Evolutionary conservation across 2,329 filamentous ascomycete species (phyloP).

Genomic region (Byssoonygena ceratinophila): DNA sequence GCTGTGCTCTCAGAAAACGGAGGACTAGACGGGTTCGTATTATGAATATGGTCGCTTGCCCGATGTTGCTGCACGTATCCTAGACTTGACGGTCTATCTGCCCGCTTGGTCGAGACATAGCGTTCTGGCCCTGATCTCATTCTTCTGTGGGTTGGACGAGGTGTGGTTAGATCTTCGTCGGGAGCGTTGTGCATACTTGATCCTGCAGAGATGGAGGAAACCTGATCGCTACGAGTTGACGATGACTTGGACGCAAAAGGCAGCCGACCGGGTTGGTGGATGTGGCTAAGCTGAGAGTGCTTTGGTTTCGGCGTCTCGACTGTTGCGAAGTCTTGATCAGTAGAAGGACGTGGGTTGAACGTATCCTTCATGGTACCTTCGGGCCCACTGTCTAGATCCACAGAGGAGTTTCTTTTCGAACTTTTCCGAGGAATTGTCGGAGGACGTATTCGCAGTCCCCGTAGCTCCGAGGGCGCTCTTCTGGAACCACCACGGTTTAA

Average conservation of each 20-base stretch:
- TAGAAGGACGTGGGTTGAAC: not conserved
- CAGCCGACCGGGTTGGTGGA: constrained; percentile 28
- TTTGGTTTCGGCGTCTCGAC: constrained; percentile 11
- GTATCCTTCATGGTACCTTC: not conserved
- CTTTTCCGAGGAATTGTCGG: constrained; percentile 61
- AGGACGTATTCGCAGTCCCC: constrained; percentile 31
- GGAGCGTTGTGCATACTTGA: constrained; percentile 28
- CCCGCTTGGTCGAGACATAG: constrained; percentile 16
- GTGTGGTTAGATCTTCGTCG: constrained; percentile 20
- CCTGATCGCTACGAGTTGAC: constrained; percentile 28
- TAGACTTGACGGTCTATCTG: constrained; percentile 39
- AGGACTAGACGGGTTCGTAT: constrained; percentile 30
- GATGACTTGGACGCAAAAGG: constrained; percentile 34
- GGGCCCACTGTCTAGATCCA: constrained; percentile 14
- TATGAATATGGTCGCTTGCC: constrained; percentile 40
- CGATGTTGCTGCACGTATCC: constrained; percentile 42
- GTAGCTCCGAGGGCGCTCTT: constrained; percentile 40
- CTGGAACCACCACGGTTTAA: constrained; percentile 55
- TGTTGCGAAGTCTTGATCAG: not conserved
- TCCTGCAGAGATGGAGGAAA: constrained; percentile 31
- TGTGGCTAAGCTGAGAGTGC: constrained; percentile 16
- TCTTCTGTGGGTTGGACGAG: constrained; percentile 14
- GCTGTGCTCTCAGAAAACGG: constrained; percentile 36
- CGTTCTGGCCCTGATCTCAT: constrained; percentile 10
- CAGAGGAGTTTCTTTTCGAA: constrained; percentile 45